Percentiles rank a stretch among this genome's conserved stretches.
phyloP scores from a whole-genome alignment of 129 eudicot genomes.

The Logfia minima region DNA sequence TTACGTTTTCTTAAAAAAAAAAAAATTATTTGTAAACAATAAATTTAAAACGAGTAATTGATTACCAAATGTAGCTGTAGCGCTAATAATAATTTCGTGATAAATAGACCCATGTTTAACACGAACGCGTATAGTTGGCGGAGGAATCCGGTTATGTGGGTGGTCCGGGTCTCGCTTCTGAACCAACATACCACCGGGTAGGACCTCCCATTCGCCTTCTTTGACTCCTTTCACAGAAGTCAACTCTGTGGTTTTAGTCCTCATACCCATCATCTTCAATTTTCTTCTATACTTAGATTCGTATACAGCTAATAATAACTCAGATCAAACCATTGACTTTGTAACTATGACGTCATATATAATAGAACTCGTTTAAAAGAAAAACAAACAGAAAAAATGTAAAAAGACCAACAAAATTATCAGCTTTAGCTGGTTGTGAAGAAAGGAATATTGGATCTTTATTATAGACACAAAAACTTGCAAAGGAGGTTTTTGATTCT shows the following conservation, averaged over 20 bases:
- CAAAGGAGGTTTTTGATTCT: slow-evolving; percentile 10
- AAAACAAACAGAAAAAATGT: not conserved
- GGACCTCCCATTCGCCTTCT: slow-evolving; percentile 55
- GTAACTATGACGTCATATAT: slow-evolving; percentile 17
- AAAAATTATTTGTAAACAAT: too few species aligned
- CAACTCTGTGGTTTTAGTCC: slow-evolving; percentile 46
- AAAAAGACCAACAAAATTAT: not conserved
- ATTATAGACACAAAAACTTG: slow-evolving; percentile 4
- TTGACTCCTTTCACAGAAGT: slow-evolving; percentile 38
- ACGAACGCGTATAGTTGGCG: slow-evolving; percentile 81
- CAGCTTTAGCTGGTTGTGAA: not conserved
- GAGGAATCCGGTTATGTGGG: slow-evolving; percentile 45
- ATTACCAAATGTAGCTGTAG: slow-evolving; percentile 85
- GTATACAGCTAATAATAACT: not conserved
- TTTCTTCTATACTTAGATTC: not conserved
- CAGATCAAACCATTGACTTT: slow-evolving; percentile 33
- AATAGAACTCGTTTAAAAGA: not conserved
- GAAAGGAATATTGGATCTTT: slow-evolving; percentile 35
- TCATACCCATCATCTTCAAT: slow-evolving; percentile 73
- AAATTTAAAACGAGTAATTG: not conserved
- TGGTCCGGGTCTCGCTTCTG: slow-evolving; percentile 71
- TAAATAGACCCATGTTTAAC: slow-evolving; percentile 73
- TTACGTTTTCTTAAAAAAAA: too few species aligned
- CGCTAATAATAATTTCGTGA: slow-evolving; percentile 70
- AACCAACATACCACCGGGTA: slow-evolving; percentile 97